These are phyloP conservation scores for Fusarium nygamai DNA, from an alignment of 2,329 filamentous ascomycete genomes.

Conservation along the genomic window DNA sequence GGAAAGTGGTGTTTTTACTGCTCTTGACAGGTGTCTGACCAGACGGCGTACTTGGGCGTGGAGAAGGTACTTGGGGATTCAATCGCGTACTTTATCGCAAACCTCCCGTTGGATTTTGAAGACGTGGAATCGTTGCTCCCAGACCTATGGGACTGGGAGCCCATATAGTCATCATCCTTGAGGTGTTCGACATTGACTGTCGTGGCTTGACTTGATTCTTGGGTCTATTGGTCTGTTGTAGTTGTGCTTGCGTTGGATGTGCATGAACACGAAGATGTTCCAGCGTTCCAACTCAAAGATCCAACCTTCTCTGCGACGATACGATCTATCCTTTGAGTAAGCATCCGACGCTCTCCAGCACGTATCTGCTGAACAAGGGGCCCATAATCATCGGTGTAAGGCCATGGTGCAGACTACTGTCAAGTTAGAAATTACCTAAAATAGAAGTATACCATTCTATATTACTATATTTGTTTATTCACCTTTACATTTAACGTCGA, in stretches of 20 bases:
- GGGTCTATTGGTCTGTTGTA: background rate
- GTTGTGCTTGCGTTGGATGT: background rate
- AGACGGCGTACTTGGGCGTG: background rate
- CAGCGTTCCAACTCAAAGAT: background rate
- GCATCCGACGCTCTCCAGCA: background rate
- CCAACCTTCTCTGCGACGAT: background rate
- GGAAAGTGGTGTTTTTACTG: rapidly evolving
- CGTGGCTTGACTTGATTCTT: background rate
- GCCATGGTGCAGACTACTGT: background rate
- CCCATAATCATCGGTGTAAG: background rate
- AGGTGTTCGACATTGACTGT: background rate
- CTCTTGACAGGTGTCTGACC: rapidly evolving
- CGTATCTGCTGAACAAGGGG: background rate
- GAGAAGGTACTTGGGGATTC: background rate
- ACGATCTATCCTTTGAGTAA: background rate
- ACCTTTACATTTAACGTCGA: no score
- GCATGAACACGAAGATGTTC: background rate
- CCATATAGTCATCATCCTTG: background rate
- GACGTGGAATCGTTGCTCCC: rapidly evolving
- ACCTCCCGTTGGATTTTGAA: background rate
- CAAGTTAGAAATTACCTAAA: background rate
- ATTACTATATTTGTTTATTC: no score
- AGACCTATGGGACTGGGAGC: background rate
- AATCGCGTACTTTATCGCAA: background rate
- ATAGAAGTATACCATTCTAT: no score